Percentiles rank a stretch among this genome's conserved stretches.
Conservation (phyloP, 179 eudicot species). For the Dionaea muscipula region DNA sequence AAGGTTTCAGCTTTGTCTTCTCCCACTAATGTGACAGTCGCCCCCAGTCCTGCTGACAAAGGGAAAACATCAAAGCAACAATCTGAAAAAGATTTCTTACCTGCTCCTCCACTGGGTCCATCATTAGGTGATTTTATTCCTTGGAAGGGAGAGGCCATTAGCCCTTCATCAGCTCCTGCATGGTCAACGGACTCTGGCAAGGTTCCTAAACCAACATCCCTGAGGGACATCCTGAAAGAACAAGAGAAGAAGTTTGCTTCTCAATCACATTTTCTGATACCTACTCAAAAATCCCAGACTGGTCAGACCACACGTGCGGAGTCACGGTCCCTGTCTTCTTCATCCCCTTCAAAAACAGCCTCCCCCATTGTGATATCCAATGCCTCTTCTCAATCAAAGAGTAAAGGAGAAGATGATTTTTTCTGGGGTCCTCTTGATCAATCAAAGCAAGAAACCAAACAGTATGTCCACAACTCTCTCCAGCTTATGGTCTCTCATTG, state of each 20-base stretch:
- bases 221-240: conserved; percentile 80
- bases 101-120: conserved; percentile 73
- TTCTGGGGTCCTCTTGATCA: conserved; percentile 96
- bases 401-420: conserved; percentile 75
- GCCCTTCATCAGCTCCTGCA: conserved; percentile 63
- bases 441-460: conserved; percentile 63
- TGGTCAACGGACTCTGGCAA: conserved; percentile 82
- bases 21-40: conserved; percentile 30
- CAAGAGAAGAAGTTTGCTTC: conserved; percentile 45
- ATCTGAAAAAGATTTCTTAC: conserved; percentile 60
- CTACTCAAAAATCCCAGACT: conserved; percentile 44
- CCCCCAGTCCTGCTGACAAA: conserved; percentile 56
- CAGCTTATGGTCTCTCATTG: neutral
- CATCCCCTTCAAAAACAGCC: conserved; percentile 54
- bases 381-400: conserved; percentile 37
- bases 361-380: conserved; percentile 41
- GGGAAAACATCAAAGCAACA: conserved; percentile 42
- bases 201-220: conserved; percentile 47
- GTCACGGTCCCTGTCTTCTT: conserved; percentile 39
- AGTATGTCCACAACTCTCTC: conserved; percentile 27
- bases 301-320: conserved; percentile 33
- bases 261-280: conserved; percentile 27
- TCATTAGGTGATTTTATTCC: conserved; percentile 85
- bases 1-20: conserved; percentile 33
- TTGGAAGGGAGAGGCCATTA: conserved; percentile 77